Evolutionary conservation across 1,139 yeast species (phyloP).

Genomic region (Pichiaceae sp.): DNA sequence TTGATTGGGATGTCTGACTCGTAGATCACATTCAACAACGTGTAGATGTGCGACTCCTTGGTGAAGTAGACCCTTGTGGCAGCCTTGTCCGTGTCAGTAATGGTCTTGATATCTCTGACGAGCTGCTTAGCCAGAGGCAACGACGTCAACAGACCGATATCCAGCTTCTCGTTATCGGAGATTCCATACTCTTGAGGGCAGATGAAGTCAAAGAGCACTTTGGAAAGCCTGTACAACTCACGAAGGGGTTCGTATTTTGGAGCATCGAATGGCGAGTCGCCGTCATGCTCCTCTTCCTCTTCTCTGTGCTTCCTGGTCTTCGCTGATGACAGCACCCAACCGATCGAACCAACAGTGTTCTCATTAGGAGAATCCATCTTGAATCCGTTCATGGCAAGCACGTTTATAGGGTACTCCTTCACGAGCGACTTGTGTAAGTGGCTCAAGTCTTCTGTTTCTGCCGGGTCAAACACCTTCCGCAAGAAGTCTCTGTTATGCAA

Average conservation of each 20-base stretch:
- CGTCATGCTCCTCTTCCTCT: slow-evolving; percentile 6
- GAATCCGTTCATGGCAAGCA: slow-evolving; percentile 70
- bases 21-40: slow-evolving; percentile 80
- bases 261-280: slow-evolving; percentile 64
- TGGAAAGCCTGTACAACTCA: slow-evolving; percentile 82
- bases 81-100: slow-evolving; percentile 71
- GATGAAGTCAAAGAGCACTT: slow-evolving; percentile 90
- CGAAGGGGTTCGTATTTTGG: slow-evolving; percentile 73
- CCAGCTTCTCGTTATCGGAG: slow-evolving; percentile 89
- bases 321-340: slow-evolving; percentile 60
- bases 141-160: slow-evolving; percentile 90
- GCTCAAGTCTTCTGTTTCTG: slow-evolving; percentile 31
- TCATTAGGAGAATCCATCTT: slow-evolving; percentile 32
- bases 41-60: slow-evolving; percentile 94
- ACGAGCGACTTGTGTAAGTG: slow-evolving; percentile 39
- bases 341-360: slow-evolving; percentile 54
- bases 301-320: slow-evolving; percentile 22
- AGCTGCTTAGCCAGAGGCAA: slow-evolving; percentile 91
- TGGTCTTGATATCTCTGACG: slow-evolving; percentile 67
- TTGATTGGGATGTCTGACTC: slow-evolving; percentile 95
- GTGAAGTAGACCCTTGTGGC: slow-evolving; percentile 89
- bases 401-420: slow-evolving; percentile 72
- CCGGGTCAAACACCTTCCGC: slow-evolving; percentile 57
- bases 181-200: slow-evolving; percentile 99
- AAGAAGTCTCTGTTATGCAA: slow-evolving; percentile 87